phyloP scores from a whole-genome alignment of 1,139 yeast genomes.

The Nakaseomyces glabratus region DNA sequence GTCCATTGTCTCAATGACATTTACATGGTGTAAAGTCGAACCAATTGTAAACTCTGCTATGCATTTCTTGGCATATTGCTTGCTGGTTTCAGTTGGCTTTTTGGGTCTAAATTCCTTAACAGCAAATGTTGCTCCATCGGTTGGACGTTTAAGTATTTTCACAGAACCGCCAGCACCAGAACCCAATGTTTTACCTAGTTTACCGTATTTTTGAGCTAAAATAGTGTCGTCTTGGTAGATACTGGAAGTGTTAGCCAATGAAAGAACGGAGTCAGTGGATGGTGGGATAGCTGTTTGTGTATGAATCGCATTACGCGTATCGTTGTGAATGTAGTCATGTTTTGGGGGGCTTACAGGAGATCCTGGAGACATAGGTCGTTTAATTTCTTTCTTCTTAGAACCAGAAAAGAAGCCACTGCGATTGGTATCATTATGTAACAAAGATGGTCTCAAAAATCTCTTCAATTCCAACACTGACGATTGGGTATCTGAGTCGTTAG shows the following conservation, averaged over 20 bases:
- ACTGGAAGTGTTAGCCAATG: slow-evolving; percentile 26
- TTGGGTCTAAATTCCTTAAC: slow-evolving; percentile 90
- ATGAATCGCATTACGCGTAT: slow-evolving; percentile 18
- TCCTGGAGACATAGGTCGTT: slow-evolving; percentile 1
- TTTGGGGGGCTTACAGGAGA: background rate
- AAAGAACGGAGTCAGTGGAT: slow-evolving; percentile 26
- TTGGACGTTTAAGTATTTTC: slow-evolving; percentile 66
- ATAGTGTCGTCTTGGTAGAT: slow-evolving; percentile 48
- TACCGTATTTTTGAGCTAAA: slow-evolving; percentile 74
- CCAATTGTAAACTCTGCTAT: slow-evolving; percentile 97
- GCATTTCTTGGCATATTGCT: slow-evolving; percentile 87
- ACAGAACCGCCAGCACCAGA: slow-evolving; percentile 99
- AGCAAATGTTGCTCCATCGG: slow-evolving; percentile 79
- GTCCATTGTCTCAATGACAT: slow-evolving; percentile 86
- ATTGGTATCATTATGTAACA: slow-evolving; percentile 7
- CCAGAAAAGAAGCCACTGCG: slow-evolving; percentile 2
- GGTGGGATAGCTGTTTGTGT: slow-evolving; percentile 31
- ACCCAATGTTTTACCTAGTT: slow-evolving; percentile 80
- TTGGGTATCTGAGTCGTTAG: background rate
- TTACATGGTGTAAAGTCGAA: slow-evolving; percentile 89
- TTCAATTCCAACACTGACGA: slow-evolving; percentile 61
- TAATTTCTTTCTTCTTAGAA: background rate
- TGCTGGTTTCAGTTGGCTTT: slow-evolving; percentile 67
- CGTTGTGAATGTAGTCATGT: slow-evolving; percentile 8
- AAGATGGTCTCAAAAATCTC: slow-evolving; percentile 42